Conservation (phyloP, 192 early-diverging fungal genomes). For the Rhizoclosmatium sp. region DNA sequence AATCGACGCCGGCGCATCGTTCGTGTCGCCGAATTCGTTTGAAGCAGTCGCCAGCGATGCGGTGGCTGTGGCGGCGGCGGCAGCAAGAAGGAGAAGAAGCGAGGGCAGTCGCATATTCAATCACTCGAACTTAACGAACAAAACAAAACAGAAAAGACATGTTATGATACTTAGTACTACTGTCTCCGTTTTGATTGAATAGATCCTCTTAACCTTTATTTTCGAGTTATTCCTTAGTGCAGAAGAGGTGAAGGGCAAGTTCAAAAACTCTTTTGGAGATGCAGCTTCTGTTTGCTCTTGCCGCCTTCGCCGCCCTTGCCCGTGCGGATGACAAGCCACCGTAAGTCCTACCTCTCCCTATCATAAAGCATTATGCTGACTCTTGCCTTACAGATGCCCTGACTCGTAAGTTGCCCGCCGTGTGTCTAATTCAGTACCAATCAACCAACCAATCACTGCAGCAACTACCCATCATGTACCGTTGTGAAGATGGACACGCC, state of each 20-base stretch:
- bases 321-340: background rate
- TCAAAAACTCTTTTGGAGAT: background rate
- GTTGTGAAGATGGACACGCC: background rate
- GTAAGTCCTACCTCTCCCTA: background rate
- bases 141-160: background rate
- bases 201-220: background rate
- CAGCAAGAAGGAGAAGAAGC: background rate
- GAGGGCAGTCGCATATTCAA: background rate
- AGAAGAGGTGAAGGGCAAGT: background rate
- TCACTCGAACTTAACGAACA: background rate
- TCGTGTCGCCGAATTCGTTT: too few species aligned
- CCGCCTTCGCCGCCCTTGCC: background rate
- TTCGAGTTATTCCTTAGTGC: background rate
- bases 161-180: background rate
- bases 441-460: background rate
- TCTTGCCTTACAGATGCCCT: background rate
- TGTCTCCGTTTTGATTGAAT: background rate
- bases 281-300: background rate
- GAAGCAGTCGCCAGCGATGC: too few species aligned
- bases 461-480: background rate
- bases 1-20: too few species aligned
- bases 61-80: too few species aligned
- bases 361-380: background rate
- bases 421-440: background rate
- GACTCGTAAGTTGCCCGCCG: conserved; percentile 2